Conservation (phyloP, 768 basidiomycete species). For the Solioccasus polychromus region DNA sequence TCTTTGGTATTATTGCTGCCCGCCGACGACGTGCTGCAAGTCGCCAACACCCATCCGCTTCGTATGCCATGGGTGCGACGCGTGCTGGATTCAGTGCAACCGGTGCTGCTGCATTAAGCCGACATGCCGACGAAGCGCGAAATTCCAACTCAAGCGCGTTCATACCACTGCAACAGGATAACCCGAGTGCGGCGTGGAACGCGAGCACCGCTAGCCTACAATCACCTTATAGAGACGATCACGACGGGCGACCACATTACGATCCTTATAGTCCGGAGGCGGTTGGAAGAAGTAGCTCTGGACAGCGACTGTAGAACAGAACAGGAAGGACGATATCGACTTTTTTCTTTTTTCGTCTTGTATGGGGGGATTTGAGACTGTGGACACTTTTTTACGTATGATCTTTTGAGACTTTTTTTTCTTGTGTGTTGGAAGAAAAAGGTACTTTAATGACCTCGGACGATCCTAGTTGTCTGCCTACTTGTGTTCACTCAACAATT, state of each 20-base stretch:
- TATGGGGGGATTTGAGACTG: neutral
- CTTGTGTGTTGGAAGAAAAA: neutral
- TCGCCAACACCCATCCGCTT: constrained; percentile 29
- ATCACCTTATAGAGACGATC: constrained; percentile 36
- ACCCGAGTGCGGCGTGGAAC: constrained; percentile 56
- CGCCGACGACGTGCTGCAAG: constrained; percentile 48
- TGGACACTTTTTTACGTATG: constrained; percentile 7
- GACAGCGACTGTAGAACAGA: constrained; percentile 23
- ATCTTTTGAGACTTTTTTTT: neutral
- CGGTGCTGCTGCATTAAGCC: constrained; percentile 18
- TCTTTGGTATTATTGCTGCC: constrained; percentile 45
- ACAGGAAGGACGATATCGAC: neutral
- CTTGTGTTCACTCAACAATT: no score
- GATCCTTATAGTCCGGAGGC: constrained; percentile 28
- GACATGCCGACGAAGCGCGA: constrained; percentile 28
- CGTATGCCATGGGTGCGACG: constrained; percentile 39
- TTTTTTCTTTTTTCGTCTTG: neutral
- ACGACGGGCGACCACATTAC: constrained; percentile 16
- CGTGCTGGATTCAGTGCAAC: constrained; percentile 28
- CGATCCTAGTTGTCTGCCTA: no score
- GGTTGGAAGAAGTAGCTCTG: constrained; percentile 25
- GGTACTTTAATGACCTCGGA: no score
- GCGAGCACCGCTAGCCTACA: constrained; percentile 48
- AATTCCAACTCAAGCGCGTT: constrained; percentile 69
- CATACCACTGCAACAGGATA: constrained; percentile 66